phyloP scores from a whole-genome alignment of 345 rosid species.

The Hibiscus mutabilis region DNA sequence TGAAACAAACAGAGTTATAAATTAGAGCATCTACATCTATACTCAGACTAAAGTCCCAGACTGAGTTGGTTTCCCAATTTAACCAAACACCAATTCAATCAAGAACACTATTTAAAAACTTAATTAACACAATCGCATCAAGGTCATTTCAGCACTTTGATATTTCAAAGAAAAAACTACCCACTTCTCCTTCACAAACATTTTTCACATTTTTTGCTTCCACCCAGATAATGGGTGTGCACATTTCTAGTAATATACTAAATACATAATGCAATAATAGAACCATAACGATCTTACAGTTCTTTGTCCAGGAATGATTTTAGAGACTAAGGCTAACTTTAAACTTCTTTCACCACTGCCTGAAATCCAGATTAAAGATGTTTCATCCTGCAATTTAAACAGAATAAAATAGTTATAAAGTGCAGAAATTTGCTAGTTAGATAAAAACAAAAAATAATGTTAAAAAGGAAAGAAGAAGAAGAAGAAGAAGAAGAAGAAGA shows the following conservation, averaged over 20 bases:
- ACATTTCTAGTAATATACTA: not conserved
- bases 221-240: not conserved
- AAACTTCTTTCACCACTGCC: constrained; percentile 69
- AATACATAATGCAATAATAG: not conserved
- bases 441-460: not conserved
- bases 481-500: not conserved
- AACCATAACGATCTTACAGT: constrained; percentile 51
- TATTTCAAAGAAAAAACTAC: not conserved
- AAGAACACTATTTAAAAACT: not conserved
- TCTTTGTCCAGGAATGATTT: constrained; percentile 92
- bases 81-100: not conserved
- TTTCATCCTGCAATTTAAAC: constrained; percentile 66
- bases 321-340: constrained; percentile 74
- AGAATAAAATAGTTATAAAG: constrained; percentile 2
- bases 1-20: not conserved
- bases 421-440: not conserved
- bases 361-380: constrained; percentile 82
- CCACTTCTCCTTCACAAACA: not conserved
- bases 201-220: not conserved
- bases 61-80: not conserved
- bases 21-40: not conserved
- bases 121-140: not conserved
- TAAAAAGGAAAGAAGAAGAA: not conserved
- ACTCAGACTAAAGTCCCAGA: not conserved
- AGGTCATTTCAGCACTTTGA: not conserved